Base-by-base conservation (phyloP, 1,139 yeast species). In the Blastobotrys persicus region DNA sequence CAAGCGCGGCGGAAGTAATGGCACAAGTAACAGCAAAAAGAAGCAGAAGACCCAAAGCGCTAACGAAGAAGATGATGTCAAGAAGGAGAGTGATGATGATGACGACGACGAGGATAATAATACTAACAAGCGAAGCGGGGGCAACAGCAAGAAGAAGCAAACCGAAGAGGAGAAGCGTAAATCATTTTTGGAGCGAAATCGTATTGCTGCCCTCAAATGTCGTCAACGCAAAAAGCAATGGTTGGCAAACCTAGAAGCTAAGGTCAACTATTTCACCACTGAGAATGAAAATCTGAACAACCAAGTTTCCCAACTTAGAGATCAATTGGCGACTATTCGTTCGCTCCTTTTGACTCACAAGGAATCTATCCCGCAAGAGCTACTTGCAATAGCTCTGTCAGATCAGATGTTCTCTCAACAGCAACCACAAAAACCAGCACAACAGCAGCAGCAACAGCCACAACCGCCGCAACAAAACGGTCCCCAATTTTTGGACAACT, bases 121-220 rank as follows among this genome's bases (percentile, higher is more conserved):
- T 28, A 20, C 17, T 13, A 26, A 20, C 44, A 16, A 26, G 28
- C 31, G 44, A 34, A 47, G 43, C 42, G 45, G 54, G 41, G 51
- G 58, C 48, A n/a, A n/a, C n/a, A 20, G 70, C 63, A 46, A 67
- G 61, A 49, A 49, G 20, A 59, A 56, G 31, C 54, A 64, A 54
- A 64, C 76, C 0, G 85, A 80, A 42, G 88, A 78, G 44, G 92
- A 85, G 43, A 88, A 86, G 63, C 78, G 98, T 31, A 81, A 82
- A 64, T 83, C 78, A 57, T 92, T 92, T 60, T 70, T 92, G 57
- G 98, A 92, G 65, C 76, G 98, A 54, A 92, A 92, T 66, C 77
- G 98, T 54, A 81, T 92, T 12, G 99, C 99, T 0, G 98, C 98
- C 0, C 82, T 94, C 35, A 91, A 89, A 67, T 94, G 98, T 72